A percentile compares a stretch with the other conserved stretches of the same genome.
phyloP scores from a whole-genome alignment of 345 rosid genomes.

The Pseudoturritis turrita region DNA sequence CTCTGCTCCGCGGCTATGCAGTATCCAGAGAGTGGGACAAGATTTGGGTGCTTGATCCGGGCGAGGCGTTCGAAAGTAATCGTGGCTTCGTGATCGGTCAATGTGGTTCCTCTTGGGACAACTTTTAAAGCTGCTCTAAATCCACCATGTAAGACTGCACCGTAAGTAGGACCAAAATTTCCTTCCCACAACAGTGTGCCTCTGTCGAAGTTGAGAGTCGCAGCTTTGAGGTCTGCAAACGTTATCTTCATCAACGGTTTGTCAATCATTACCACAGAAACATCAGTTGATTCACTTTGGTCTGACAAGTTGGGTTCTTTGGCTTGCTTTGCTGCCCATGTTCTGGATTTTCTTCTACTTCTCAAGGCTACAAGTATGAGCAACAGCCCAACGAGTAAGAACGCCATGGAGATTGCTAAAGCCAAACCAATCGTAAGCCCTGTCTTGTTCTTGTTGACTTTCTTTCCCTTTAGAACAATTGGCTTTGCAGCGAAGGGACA shows the following conservation, averaged over 20 bases:
- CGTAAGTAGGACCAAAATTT: constrained; percentile 84
- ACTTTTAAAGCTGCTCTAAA: constrained; percentile 86
- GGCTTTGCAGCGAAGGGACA: constrained; percentile 91
- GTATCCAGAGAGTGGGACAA: constrained; percentile 79
- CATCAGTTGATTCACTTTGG: constrained; percentile 69
- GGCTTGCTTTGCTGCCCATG: constrained; percentile 68
- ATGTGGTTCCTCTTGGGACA: constrained; percentile 63
- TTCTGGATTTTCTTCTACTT: constrained; percentile 54
- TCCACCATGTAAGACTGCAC: constrained; percentile 75
- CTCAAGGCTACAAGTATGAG: constrained; percentile 55
- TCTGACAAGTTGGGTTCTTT: constrained; percentile 62
- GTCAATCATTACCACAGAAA: constrained; percentile 73
- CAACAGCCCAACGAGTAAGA: constrained; percentile 56
- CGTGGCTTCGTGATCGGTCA: constrained; percentile 73
- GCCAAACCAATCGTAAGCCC: constrained; percentile 63
- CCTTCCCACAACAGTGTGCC: constrained; percentile 77
- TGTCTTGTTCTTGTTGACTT: constrained; percentile 35
- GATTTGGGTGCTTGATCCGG: constrained; percentile 76
- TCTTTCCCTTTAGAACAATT: constrained; percentile 36
- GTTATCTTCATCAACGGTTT: constrained; percentile 79
- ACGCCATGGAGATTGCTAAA: constrained; percentile 59
- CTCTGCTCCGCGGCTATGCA: constrained; percentile 83
- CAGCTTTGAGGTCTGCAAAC: constrained; percentile 77
- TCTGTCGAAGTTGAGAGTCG: constrained; percentile 76
- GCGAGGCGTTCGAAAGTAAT: constrained; percentile 76